Conservation (phyloP, 2,329 filamentous ascomycete species). For the Ophiostoma perfectum region DNA sequence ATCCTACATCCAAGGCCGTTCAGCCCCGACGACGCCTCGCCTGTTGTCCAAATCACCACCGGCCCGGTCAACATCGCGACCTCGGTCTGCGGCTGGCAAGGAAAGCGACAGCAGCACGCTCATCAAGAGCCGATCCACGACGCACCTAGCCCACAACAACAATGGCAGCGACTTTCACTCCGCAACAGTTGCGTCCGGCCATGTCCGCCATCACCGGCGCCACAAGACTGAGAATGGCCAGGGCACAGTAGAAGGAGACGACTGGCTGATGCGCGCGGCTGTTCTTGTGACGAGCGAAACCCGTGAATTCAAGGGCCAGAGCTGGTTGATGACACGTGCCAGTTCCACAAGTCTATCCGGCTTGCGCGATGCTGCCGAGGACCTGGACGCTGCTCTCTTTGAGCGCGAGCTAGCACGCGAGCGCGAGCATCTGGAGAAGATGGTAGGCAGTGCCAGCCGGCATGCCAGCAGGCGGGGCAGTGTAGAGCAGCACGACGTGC, state of each 20-base stretch:
- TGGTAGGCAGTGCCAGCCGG: constrained; percentile 29
- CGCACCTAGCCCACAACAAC: constrained; percentile 41
- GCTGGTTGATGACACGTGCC: constrained; percentile 61
- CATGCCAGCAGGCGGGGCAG: constrained; percentile 33
- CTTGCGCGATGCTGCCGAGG: constrained; percentile 48
- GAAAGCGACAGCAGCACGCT: constrained; percentile 31
- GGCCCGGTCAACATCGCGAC: constrained; percentile 39
- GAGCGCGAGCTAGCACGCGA: constrained; percentile 49
- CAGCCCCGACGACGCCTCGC: constrained; percentile 59
- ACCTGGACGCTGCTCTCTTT: constrained; percentile 36
- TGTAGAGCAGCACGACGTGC: constrained; percentile 32
- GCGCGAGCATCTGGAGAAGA: constrained; percentile 40
- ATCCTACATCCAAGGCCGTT: constrained; percentile 58
- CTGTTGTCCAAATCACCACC: constrained; percentile 55
- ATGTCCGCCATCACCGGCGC: constrained; percentile 23
- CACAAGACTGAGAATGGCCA: constrained; percentile 28
- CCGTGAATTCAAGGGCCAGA: constrained; percentile 62
- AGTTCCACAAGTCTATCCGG: constrained; percentile 58
- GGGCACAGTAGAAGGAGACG: constrained; percentile 32
- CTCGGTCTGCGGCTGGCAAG: constrained; percentile 35
- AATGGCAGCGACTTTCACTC: constrained; percentile 19
- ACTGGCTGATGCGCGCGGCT: constrained; percentile 61
- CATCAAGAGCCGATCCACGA: constrained; percentile 59
- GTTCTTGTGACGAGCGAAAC: constrained; percentile 57
- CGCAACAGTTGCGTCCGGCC: not conserved